phyloP scores from a whole-genome alignment of 1,139 yeast species.

The Debaryomycetaceae sp. region DNA sequence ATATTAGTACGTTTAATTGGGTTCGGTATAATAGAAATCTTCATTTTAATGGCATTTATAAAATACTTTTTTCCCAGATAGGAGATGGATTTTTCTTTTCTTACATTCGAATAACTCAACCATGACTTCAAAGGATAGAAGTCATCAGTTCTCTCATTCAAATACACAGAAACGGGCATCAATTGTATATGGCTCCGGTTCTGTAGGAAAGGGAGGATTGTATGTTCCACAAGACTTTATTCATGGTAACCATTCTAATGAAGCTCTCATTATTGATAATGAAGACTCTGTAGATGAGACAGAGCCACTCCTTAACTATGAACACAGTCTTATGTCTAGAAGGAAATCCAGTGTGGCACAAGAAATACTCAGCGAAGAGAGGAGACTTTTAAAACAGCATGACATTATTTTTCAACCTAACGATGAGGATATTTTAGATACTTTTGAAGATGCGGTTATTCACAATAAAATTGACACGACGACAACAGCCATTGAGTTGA shows the following conservation, averaged over 20 bases:
- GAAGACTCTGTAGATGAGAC: conserved; percentile 13
- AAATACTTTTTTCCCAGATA: no score
- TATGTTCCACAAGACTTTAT: conserved; percentile 51
- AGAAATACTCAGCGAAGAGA: conserved; percentile 33
- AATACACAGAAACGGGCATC: conserved; percentile 51
- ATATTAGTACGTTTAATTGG: conserved; percentile 4
- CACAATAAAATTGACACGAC: conserved; percentile 24
- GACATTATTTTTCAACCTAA: conserved; percentile 17
- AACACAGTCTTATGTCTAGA: conserved; percentile 2
- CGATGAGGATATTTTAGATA: conserved; percentile 23
- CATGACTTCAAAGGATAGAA: conserved; percentile 14
- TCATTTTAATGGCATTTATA: not conserved
- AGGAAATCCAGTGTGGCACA: conserved; percentile 26
- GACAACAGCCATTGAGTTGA: conserved; percentile 33
- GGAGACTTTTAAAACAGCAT: conserved; percentile 32
- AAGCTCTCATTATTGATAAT: conserved; percentile 12
- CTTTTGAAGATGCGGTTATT: conserved; percentile 37
- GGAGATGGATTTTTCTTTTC: not conserved
- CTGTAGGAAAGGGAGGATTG: conserved; percentile 52
- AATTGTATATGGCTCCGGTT: conserved; percentile 40
- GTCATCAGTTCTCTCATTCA: conserved; percentile 47
- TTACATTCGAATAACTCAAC: no score
- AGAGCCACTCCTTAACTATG: conserved; percentile 11
- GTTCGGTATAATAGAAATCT: not conserved
- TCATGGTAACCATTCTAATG: conserved; percentile 8